Base-by-base conservation (phyloP, 371 early-diverging fungal species). In the Chytridium lagenaria region DNA sequence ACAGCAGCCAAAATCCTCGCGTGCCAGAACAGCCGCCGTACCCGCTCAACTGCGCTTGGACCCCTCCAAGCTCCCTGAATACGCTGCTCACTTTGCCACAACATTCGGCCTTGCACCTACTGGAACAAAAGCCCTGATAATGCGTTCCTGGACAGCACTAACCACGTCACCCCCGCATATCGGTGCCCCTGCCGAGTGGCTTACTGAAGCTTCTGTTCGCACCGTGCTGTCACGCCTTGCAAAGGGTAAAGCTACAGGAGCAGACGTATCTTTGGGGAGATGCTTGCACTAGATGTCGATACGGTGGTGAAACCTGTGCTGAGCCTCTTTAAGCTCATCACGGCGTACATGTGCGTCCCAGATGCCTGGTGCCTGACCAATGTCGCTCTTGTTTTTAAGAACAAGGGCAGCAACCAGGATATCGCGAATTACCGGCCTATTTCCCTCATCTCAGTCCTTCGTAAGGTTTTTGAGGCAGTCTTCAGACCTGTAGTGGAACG, bases 351-450 rank as follows among this genome's bases (percentile, higher is more conserved):
- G 1, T 30, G 26, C 1, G 38, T 39, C 10, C 70, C 70, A 7
- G 15, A 23, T 16, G 15, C 31, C 12, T 71, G 71, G 71, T 28
- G 31, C 1, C 19, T 34, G 1, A 64, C 71, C 39, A 71, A 71
- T 39, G 65, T 66, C 34, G 30, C 52, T 1, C 61, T 68, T 0
- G 39, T 72, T 40, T 72, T 30, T 36, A 72, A 72, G 57, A 37
- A 68, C 33, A 72, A 72, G 37, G 73, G 73, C 15, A 1, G 22
- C 28, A 2, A 12, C 55, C 39, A 0, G 15, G 68, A 72, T 36
- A 39, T 72, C 31, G 50, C 73, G 0, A 67, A 67, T 23, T 72
- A 72, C 68, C 67, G 68, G 1, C 73, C 73, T 16, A 68, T 72
- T 39, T 72, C 73, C 2, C 68, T 72, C 1, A 52, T 33, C 44